phyloP scores from a whole-genome alignment of 1,284 basidiomycete genomes.

The Cryptococcus sp. region DNA sequence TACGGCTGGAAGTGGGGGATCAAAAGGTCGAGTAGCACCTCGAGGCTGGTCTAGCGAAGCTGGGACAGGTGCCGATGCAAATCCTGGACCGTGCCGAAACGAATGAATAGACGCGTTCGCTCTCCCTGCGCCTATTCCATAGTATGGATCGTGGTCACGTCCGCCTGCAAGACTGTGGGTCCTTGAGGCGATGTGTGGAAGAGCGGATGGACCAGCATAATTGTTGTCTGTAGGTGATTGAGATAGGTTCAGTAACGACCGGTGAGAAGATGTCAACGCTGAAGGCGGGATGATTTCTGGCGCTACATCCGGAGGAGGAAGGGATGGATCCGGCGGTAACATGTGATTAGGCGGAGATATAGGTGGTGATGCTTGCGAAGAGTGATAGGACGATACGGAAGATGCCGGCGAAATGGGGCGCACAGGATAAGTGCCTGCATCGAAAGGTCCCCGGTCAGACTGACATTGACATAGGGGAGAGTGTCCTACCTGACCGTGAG shows the following conservation, averaged over 20 bases:
- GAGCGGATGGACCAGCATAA: conserved; percentile 1
- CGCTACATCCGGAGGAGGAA: conserved; percentile 47
- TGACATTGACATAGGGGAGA: not conserved
- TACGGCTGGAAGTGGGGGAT: conserved; percentile 11
- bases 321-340: conserved; percentile 42
- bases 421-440: not conserved
- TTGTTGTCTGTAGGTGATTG: conserved; percentile 9
- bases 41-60: not conserved
- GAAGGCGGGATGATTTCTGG: conserved; percentile 45
- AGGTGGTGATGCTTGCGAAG: conserved; percentile 42
- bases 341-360: conserved; percentile 16
- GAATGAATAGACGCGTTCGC: conserved; percentile 35
- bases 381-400: conserved; percentile 46
- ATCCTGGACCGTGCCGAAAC: conserved; percentile 14
- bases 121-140: conserved; percentile 3
- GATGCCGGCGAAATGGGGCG: conserved; percentile 38
- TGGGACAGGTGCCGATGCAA: not conserved
- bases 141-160: not conserved
- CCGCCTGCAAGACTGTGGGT: conserved; percentile 25
- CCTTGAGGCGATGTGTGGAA: conserved; percentile 13
- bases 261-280: conserved; percentile 39
- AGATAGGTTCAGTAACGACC: conserved; percentile 38
- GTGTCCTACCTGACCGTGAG: conserved; percentile 1
- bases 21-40: not conserved
- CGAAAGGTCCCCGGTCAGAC: not conserved